Conservation (phyloP, 1,284 basidiomycete genomes). For the Schizopora paradoxa region DNA sequence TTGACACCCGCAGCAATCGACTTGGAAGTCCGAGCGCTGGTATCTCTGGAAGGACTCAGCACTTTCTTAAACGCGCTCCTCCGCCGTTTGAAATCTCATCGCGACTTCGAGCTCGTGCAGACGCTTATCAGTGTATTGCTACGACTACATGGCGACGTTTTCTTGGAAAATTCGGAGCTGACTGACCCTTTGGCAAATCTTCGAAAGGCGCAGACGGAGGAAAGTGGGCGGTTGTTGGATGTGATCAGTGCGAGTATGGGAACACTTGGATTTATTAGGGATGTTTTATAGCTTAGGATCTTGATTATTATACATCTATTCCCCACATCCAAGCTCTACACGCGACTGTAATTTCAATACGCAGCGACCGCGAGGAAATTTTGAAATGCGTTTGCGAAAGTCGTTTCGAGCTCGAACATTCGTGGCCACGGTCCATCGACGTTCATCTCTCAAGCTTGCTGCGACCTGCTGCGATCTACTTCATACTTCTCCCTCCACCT, state of each 20-base stretch:
- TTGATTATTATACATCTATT: too few species aligned
- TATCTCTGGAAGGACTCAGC: slow-evolving; percentile 59
- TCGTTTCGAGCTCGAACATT: too few species aligned
- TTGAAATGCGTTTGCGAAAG: too few species aligned
- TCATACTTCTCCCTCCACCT: too few species aligned
- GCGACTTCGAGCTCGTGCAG: slow-evolving; percentile 96
- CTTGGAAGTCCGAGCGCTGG: slow-evolving; percentile 80
- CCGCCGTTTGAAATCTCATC: slow-evolving; percentile 68
- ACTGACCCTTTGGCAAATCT: slow-evolving; percentile 50
- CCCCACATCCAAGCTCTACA: too few species aligned
- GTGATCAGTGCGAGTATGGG: slow-evolving; percentile 67
- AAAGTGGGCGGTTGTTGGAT: slow-evolving; percentile 70
- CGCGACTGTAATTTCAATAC: too few species aligned
- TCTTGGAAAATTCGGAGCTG: slow-evolving; percentile 69
- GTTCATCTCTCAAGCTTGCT: too few species aligned
- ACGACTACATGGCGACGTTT: slow-evolving; percentile 76
- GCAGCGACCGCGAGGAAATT: too few species aligned
- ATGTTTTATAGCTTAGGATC: slow-evolving; percentile 37
- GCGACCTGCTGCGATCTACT: too few species aligned
- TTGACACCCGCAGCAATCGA: slow-evolving; percentile 90
- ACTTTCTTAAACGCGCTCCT: slow-evolving; percentile 75
- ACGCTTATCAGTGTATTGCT: slow-evolving; percentile 84
- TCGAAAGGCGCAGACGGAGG: slow-evolving; percentile 58
- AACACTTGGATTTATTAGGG: slow-evolving; percentile 62
- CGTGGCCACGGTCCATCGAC: too few species aligned